Conservation (phyloP, 176 grass and related monocot genomes). For the Canna indica region DNA sequence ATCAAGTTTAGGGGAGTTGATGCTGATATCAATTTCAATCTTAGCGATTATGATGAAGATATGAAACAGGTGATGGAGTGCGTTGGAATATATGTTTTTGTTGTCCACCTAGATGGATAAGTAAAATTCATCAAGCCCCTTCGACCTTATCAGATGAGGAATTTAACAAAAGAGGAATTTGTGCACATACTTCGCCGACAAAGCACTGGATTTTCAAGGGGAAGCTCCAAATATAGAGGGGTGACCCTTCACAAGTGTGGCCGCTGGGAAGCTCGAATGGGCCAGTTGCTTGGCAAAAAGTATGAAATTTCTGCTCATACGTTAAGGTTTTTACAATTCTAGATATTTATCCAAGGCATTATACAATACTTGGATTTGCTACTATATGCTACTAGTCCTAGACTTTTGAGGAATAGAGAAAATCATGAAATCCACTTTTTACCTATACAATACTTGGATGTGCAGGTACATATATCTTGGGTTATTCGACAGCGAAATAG, state of each 20-base stretch:
- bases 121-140: neutral
- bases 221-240: slow-evolving; percentile 93
- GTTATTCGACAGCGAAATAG: slow-evolving; percentile 99
- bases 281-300: slow-evolving; percentile 99
- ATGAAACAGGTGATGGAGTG: slow-evolving; percentile 54
- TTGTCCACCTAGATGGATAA: neutral
- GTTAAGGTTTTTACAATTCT: too few species aligned
- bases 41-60: slow-evolving; percentile 92
- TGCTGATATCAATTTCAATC: slow-evolving; percentile 96
- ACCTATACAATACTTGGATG: slow-evolving; percentile 71
- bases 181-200: slow-evolving; percentile 88
- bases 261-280: slow-evolving; percentile 98
- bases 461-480: slow-evolving; percentile 99
- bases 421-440: slow-evolving; percentile 35
- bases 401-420: slow-evolving; percentile 8
- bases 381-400: neutral
- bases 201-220: slow-evolving; percentile 90
- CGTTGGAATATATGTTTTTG: neutral
- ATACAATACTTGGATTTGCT: too few species aligned
- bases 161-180: slow-evolving; percentile 94
- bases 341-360: too few species aligned
- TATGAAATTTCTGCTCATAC: slow-evolving; percentile 29
- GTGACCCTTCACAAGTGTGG: slow-evolving; percentile 99
- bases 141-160: slow-evolving; percentile 47
- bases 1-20: slow-evolving; percentile 93